Evolutionary conservation across 1,284 basidiomycete species (phyloP), one percentile per base, ranked within the genome.

Genomic region (Cryptococcus sp.): DNA sequence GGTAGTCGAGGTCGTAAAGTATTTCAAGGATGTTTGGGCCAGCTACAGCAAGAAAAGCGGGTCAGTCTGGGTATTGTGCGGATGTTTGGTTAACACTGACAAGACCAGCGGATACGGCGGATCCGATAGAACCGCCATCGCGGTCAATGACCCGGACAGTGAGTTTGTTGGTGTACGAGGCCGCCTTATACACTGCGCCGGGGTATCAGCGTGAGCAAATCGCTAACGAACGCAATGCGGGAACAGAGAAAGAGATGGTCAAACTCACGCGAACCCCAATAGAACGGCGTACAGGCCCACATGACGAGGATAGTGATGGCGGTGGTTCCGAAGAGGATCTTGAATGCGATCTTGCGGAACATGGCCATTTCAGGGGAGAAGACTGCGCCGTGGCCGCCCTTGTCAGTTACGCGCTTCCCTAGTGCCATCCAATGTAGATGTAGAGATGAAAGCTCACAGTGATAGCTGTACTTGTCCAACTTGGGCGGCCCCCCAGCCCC

Each of bases 121-220:
- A 60, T 5, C 82, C 82, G 40, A 84, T 70, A 3, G 69, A 69
- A 0, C 75, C 76, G 20, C 77, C 78, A 63, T 83, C 83, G 39
- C 80, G 76, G 68, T 83, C 78, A 55, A 83, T 76, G 50, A 82
- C 77, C 64, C 80, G 79, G 0, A 80, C 78, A 8, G 76, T 76
- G 20, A 83, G 73, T 49, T 79, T 79, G 50, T 78, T 69, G 3
- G 78, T 80, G 59, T 75, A 78, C 10, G 54, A 45, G 52, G 75
- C 69, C 7, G 72, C 54, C 57, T 75, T 69, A 74, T 74, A 78
- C 16, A 76, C 63, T 75, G 63, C 27, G 55, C 58, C 17, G 70
- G 67, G 47, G 63, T 20, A 20, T 45, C 43, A 16, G 25, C 19
- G 22, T 54, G 15, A 39, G 20, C 19, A 22, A 54, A 1, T 11